Conservation (phyloP, 2,329 filamentous ascomycete species). For the Neonectria magnoliae region DNA sequence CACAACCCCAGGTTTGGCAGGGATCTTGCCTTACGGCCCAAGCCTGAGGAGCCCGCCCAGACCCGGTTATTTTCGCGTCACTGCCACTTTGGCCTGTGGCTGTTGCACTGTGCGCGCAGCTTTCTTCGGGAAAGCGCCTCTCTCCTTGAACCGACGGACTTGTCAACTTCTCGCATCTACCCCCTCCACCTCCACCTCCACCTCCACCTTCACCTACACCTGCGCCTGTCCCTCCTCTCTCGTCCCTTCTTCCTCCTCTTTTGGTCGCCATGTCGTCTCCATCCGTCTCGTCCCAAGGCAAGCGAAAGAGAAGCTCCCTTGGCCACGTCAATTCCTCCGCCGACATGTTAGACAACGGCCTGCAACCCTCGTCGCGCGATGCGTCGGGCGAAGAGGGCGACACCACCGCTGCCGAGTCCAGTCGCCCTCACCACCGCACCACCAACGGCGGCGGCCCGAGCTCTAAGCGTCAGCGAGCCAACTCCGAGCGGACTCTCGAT, state of each 20-base stretch:
- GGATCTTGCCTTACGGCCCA: conserved; percentile 22
- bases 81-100: conserved; percentile 4
- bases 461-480: conserved; percentile 83
- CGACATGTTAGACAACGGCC: conserved; percentile 60
- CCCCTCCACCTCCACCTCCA: neutral
- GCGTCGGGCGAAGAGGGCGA: conserved; percentile 84
- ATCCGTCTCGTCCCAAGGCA: conserved; percentile 65
- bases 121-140: neutral
- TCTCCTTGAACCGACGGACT: conserved; percentile 7
- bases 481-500: conserved; percentile 59
- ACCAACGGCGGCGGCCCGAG: conserved; percentile 63
- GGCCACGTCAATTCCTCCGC: conserved; percentile 59
- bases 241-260: neutral
- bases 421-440: conserved; percentile 69
- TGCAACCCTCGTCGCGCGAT: conserved; percentile 80
- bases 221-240: no score
- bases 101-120: conserved; percentile 6
- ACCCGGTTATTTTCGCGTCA: conserved; percentile 24
- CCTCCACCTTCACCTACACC: neutral
- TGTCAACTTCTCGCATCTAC: conserved; percentile 1
- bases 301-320: conserved; percentile 81
- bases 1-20: conserved; percentile 26
- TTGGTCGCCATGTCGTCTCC: conserved; percentile 67
- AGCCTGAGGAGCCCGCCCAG: conserved; percentile 14
- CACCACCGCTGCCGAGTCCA: conserved; percentile 72